Base-by-base conservation (phyloP, 2,329 filamentous ascomycete species). In the Apiospora pterosperma region DNA sequence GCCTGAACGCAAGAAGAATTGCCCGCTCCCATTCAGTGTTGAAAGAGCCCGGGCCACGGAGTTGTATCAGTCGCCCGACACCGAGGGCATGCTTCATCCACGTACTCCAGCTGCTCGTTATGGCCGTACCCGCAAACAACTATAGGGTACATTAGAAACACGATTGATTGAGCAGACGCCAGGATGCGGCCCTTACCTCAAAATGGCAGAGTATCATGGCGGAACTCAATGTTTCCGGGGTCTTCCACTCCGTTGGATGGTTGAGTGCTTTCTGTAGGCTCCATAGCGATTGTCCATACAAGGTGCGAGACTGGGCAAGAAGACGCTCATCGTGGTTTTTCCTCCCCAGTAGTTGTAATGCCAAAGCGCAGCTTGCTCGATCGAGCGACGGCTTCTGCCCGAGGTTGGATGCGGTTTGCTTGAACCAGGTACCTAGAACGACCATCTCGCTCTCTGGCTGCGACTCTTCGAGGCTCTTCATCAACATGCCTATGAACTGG, bases 201-300 rank as follows among this genome's bases (percentile, higher is more conserved):
- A 23, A 62, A 34, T 48, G 60, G 21, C 60, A 48, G 4, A 48
- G 28, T 16, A 44, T 44, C 28, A 48, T 62, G 25, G 60, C 39
- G 6, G 60, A 39, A 16, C 16, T 42, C 60, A 66, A 36, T 0
- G 65, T 66, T 42, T 64, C 65, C 2, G 65, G 52, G 3, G 48
- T 62, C 39, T 58, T 64, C 65, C 65, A 66, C 16, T 64, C 52
- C 10, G 31, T 48, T 4, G 65, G 59, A 28, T 66, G 65, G 19
- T 64, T 58, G 39, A 66, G 23, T 6, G 65, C 44, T 21, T 23
- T 44, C 11, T 64, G 60, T 6, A 66, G 52, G 31, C 28, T n/a
- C 44, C 52, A 11, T 14, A 64, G 44, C 7, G 65, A 59, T 19
- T 41, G 36, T 10, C 59, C 48, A 41, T 64, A 66, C 1, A 60